A percentile compares a stretch with the other conserved stretches of the same genome.
These are phyloP conservation scores for Melocanna baccifera DNA, from an alignment of 176 grass and related monocot species.

Conservation along the genomic window DNA sequence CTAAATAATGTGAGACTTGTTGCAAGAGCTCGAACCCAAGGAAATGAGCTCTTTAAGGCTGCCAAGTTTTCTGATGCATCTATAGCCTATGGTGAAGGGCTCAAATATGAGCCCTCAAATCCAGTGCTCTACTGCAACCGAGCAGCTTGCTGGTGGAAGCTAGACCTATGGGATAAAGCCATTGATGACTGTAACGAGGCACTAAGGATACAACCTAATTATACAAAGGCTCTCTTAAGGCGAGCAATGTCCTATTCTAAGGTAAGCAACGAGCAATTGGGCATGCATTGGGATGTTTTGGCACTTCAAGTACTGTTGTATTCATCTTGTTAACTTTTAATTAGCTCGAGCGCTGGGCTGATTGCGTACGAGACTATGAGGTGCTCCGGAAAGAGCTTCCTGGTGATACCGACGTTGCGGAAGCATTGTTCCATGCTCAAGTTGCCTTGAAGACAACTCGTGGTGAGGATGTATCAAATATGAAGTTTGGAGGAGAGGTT, in stretches of 20 bases:
- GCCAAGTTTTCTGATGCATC: conserved; percentile 79
- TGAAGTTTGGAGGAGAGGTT: conserved; percentile 92
- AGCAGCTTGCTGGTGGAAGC: conserved; percentile 86
- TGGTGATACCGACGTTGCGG: conserved; percentile 62
- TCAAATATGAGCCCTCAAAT: conserved; percentile 80
- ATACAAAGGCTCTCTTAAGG: conserved; percentile 95
- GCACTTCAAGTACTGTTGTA: not conserved
- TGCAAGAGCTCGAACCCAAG: conserved; percentile 69
- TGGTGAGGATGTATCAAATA: conserved; percentile 87
- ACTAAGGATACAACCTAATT: conserved; percentile 78
- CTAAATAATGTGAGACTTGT: conserved; percentile 75
- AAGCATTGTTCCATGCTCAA: conserved; percentile 78
- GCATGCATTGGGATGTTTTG: not conserved
- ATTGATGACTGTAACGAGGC: conserved; percentile 89
- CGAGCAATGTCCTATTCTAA: conserved; percentile 75
- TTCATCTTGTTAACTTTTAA: conserved; percentile 27
- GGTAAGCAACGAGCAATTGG: conserved; percentile 32
- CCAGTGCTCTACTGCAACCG: conserved; percentile 88
- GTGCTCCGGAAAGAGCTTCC: conserved; percentile 71
- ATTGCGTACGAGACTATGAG: conserved; percentile 84
- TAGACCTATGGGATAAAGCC: conserved; percentile 77
- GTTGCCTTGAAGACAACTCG: conserved; percentile 70
- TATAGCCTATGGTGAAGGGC: conserved; percentile 88
- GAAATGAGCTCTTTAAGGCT: conserved; percentile 88
- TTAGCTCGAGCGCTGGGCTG: conserved; percentile 81